Conservation (phyloP, 1,139 yeast genomes). For the Keqinozyma sinolaborantium region DNA sequence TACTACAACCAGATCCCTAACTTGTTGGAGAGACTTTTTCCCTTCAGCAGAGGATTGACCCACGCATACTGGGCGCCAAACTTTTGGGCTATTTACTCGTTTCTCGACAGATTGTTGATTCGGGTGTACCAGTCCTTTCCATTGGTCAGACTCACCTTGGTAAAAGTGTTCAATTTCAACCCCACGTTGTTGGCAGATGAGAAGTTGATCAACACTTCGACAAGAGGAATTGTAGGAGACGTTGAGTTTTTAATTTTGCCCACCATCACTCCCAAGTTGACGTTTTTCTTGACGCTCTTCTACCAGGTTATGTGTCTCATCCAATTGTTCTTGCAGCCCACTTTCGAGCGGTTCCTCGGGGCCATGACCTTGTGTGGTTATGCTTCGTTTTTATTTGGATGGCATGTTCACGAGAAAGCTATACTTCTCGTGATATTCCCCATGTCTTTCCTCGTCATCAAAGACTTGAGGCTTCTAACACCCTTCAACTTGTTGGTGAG, state of each 20-base stretch:
- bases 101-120: slow-evolving; percentile 71
- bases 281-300: slow-evolving; percentile 75
- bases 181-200: slow-evolving; percentile 22
- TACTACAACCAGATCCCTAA: slow-evolving; percentile 64
- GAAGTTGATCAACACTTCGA: slow-evolving; percentile 40
- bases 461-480: slow-evolving; percentile 67
- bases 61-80: slow-evolving; percentile 99
- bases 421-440: slow-evolving; percentile 88
- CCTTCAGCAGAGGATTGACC: slow-evolving; percentile 91
- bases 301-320: slow-evolving; percentile 76
- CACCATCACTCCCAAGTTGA: slow-evolving; percentile 69
- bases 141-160: slow-evolving; percentile 33
- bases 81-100: slow-evolving; percentile 91
- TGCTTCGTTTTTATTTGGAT: slow-evolving; percentile 89
- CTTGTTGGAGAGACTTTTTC: slow-evolving; percentile 70
- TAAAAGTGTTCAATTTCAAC: slow-evolving; percentile 31
- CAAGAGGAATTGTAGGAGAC: slow-evolving; percentile 91
- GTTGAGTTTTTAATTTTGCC: slow-evolving; percentile 80
- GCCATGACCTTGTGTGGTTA: slow-evolving; percentile 86
- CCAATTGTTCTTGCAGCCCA: slow-evolving; percentile 75
- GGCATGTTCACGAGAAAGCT: slow-evolving; percentile 99
- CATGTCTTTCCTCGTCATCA: slow-evolving; percentile 68
- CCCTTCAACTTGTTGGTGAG: slow-evolving; percentile 67
- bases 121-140: slow-evolving; percentile 46
- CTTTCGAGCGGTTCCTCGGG: slow-evolving; percentile 75